Evolutionary conservation across 2,329 filamentous ascomycete genomes (phyloP), one percentile per base, ranked within the genome.

Genomic region (Curvularia spicifera): DNA sequence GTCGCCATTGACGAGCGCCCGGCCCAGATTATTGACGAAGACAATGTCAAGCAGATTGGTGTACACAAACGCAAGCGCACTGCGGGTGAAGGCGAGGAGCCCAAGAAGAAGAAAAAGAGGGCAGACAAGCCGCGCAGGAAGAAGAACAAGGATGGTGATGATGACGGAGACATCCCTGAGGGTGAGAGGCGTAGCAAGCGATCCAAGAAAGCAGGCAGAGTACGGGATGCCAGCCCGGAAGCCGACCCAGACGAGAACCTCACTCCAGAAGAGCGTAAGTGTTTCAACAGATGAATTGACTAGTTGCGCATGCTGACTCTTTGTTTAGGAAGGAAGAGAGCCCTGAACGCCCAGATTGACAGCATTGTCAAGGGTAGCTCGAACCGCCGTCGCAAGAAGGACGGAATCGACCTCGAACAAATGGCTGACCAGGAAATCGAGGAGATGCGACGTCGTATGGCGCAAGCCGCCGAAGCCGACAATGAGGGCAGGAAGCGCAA

Each of bases 381-480:
- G 69, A 84, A 88, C 63, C 84, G 89, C 67, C 80, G 80, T 78
- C 86, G 85, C 63, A 94, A 91, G 82, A 91, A 91, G 82, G 91
- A 93, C 73, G 93, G 95, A 68, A 93, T 96, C 76, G 94, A 98
- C 65, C 84, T 98, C 46, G 93, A 97, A 75, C 89, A 92, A 70
- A 89, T 91, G 79, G 91, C 94, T 66, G 95, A 98, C 74, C 90
- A 93, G 44, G 89, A 96, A 72, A 93, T 99, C 63, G 91, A 91
- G 56, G 84, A 89, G 48, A 89, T 99, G 76, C 95, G 95, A 72
- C 84, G 91, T 53, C 87, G 88, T 56, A 99, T 99, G 93, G 93
- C 95, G 66, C 85, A 88, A 65, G 95, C 95, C 15, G 97, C 94
- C 59, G 87, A 93, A 76, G 86, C 88, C 37, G 95, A 99, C 77